Evolutionary conservation across 345 rosid species (phyloP).

Genomic region (Citrus maxima): DNA sequence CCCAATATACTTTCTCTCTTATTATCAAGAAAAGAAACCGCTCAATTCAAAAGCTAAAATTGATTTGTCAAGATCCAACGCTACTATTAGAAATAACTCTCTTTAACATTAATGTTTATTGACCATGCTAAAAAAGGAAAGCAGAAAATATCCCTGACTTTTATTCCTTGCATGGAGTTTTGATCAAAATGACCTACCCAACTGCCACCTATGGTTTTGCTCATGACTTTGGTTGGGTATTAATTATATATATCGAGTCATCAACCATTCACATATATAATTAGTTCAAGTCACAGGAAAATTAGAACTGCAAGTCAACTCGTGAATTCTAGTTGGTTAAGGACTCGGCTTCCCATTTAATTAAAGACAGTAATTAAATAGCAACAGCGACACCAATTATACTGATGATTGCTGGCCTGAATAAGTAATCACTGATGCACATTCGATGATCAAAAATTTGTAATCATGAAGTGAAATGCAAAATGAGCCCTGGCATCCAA

Average conservation of each 20-base stretch:
- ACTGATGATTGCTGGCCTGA: neutral
- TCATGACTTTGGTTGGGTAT: neutral
- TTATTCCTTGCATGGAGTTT: neutral
- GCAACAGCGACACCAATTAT: neutral
- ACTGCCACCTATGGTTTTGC: neutral
- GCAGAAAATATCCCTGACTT: neutral
- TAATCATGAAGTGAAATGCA: neutral
- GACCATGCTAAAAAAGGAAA: no score
- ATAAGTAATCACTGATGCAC: neutral
- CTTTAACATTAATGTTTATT: no score
- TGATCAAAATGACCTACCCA: neutral
- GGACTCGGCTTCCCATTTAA: neutral
- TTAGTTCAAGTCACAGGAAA: neutral
- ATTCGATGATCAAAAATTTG: neutral
- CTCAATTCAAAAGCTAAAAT: no score
- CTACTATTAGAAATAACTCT: no score
- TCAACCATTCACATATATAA: neutral
- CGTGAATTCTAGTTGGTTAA: slow-evolving; percentile 15
- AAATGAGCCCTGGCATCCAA: neutral
- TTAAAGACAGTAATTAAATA: neutral
- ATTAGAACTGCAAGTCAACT: neutral
- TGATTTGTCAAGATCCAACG: no score
- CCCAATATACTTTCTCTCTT: no score
- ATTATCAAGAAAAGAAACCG: no score
- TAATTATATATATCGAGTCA: neutral